These are phyloP conservation scores for Fusarium chlamydosporum DNA, from an alignment of 2,329 filamentous ascomycete species.

Conservation along the genomic window DNA sequence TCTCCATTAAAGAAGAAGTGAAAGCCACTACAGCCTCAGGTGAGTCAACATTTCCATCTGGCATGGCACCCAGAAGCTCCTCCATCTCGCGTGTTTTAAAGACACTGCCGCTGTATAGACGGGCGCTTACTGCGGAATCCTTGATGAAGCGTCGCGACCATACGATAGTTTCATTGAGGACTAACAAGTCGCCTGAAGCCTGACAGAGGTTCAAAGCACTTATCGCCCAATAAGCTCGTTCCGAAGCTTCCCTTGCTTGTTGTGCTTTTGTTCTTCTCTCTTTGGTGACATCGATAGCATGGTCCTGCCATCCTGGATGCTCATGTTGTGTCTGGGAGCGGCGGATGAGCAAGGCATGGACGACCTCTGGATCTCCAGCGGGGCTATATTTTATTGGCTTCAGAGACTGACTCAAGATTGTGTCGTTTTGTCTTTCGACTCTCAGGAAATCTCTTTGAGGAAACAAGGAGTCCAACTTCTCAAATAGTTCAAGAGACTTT, in stretches of 20 bases:
- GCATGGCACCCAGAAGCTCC: constrained; percentile 39
- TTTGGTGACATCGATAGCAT: constrained; percentile 27
- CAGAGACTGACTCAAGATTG: constrained; percentile 27
- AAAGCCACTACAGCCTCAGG: constrained; percentile 10
- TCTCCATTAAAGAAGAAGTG: constrained; percentile 7
- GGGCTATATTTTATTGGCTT: constrained; percentile 8
- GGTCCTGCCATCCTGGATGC: constrained; percentile 33
- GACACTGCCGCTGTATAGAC: constrained; percentile 31
- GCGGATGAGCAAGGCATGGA: no score
- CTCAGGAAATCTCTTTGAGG: constrained; percentile 39
- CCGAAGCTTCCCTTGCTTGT: constrained; percentile 40
- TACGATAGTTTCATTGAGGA: constrained; percentile 42
- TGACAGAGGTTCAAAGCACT: constrained; percentile 50
- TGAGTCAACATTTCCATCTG: constrained; percentile 10
- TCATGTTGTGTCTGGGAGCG: constrained; percentile 8
- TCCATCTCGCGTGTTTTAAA: constrained; percentile 41
- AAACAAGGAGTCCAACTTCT: constrained; percentile 31
- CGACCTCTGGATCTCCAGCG: constrained; percentile 29
- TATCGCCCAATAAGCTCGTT: constrained; percentile 48
- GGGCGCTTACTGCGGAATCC: constrained; percentile 36
- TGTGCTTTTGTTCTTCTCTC: constrained; percentile 47
- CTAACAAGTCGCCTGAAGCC: constrained; percentile 45
- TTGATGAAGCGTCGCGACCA: constrained; percentile 54
- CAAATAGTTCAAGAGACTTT: constrained; percentile 34
- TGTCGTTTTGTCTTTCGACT: neutral